Base-by-base conservation (phyloP, 176 grass and related monocot species). In the Melocanna baccifera region DNA sequence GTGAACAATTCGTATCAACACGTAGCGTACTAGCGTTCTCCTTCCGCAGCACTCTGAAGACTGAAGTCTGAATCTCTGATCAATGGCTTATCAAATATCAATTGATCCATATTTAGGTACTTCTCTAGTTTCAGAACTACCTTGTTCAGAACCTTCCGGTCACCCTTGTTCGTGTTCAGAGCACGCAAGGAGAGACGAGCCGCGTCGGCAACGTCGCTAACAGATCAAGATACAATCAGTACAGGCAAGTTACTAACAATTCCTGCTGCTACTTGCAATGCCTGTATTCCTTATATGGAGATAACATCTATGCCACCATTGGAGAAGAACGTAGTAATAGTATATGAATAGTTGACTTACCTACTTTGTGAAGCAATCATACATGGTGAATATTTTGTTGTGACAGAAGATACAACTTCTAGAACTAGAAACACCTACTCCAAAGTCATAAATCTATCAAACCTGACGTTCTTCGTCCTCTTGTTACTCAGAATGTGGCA, bases 111-210 rank as follows among this genome's bases (percentile, higher is more conserved):
- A n/a, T n/a, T n/a, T n/a, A n/a, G n/a, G n/a, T n/a, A n/a, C n/a
- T n/a, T n/a, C n/a, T n/a, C n/a, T n/a, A n/a, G n/a, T n/a, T n/a
- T n/a, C n/a, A n/a, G n/a, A n/a, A n/a, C n/a, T n/a, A n/a, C n/a
- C n/a, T n/a, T n/a, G 96, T 98, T 28, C 52, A 76, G 86, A 98
- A 98, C 73, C 90, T 98, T n/a, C 89, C 93, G 1, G 96, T 98
- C 37, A 98, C 93, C 22, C 89, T 98, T 2, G 50, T 98, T 0
- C 87, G 96, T 10, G 84, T 96, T 8, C 89, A 89, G 66, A 87
- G 85, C 77, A 46, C 36, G 19, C 88, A 51, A 6, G 69, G 8
- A 2, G 69, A 66, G 43, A 14, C 47, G 22, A 73, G 25, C 39
- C 81, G 9, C 11, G 36, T 6, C 9, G 40, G 9, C 6, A 62